Evolutionary conservation across 164 flowering plant genomes (phyloP).

Genomic region (Taxillus chinensis): DNA sequence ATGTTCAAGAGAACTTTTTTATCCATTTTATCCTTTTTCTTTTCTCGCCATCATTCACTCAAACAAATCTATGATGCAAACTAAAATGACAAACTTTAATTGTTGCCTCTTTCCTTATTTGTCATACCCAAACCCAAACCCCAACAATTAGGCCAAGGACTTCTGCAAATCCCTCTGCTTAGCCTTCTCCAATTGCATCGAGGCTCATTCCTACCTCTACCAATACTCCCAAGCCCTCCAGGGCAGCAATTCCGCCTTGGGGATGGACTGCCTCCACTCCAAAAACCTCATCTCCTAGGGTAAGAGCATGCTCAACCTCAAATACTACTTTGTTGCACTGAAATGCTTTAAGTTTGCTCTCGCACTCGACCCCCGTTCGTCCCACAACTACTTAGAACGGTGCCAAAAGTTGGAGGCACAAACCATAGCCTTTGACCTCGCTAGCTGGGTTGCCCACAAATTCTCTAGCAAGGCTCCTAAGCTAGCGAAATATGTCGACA

Average conservation of each 20-base stretch:
- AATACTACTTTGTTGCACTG: slow-evolving; percentile 43
- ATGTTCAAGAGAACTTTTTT: too few species aligned
- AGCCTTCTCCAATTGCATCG: slow-evolving; percentile 70
- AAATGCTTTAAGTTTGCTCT: slow-evolving; percentile 51
- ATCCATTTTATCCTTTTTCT: too few species aligned
- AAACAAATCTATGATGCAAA: too few species aligned
- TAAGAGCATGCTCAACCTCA: slow-evolving; percentile 47
- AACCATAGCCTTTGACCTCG: slow-evolving; percentile 62
- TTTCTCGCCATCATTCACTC: too few species aligned
- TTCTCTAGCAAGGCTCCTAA: slow-evolving; percentile 56
- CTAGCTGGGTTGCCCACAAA: slow-evolving; percentile 64
- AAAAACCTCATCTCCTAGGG: slow-evolving; percentile 80
- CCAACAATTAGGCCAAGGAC: slow-evolving; percentile 27
- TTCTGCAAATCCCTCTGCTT: slow-evolving; percentile 60
- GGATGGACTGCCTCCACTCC: slow-evolving; percentile 58
- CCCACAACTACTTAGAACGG: slow-evolving; percentile 30
- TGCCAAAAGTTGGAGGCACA: slow-evolving; percentile 66
- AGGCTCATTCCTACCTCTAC: slow-evolving; percentile 35
- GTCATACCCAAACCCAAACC: slow-evolving; percentile 14
- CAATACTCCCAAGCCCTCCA: slow-evolving; percentile 34
- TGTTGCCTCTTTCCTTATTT: too few species aligned
- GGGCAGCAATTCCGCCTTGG: slow-evolving; percentile 67
- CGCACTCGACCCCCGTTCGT: slow-evolving; percentile 31
- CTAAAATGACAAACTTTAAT: too few species aligned
- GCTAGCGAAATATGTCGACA: slow-evolving; percentile 60